Base-by-base conservation (phyloP, 805 yeast species). In the Zygosaccharomyces siamensis region DNA sequence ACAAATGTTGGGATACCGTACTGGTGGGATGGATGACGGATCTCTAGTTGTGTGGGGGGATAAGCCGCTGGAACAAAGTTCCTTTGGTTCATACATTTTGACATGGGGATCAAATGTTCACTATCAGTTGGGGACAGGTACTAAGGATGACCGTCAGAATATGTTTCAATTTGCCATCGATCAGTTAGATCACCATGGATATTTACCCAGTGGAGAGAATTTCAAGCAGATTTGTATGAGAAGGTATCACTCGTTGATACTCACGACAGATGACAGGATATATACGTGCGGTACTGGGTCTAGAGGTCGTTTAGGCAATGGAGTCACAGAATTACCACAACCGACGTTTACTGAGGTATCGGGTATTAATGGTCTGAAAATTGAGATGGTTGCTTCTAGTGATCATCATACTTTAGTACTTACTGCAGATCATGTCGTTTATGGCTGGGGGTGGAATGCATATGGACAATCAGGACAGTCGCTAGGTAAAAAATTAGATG, bases 381-480 rank as follows among this genome's bases (percentile, higher is more conserved):
- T 72, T 2, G 48, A 67, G 1, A 59, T 62, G 24, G 67, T 80
- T 1, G 78, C 77, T 1, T 62, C 81, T 0, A 81, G 89, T 45
- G 79, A 80, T 56, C 84, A 85, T 57, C 96, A 87, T 60, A 71
- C 87, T 0, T 57, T 89, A 7, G 84, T 77, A 0, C 56, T 86
- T 18, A 76, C 84, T 0, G 58, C 68, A 0, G 55, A 66, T 12
- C 80, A 81, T 33, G 74, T 75, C n/a, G 69, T 88, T 1, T 84
- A 73, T 52, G 67, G 89, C 0, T 90, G 96, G 95, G 97, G 97
- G 0, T 73, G 80, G 51, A 87, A 87, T 58, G 71, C 74, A 14
- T 75, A 65, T 61, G 77, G 76, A n/a, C 95, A 86, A 61, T 64
- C 87, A 20, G 95, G 95, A 0, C 75, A 73, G 53, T 62, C 65